These are phyloP conservation scores for Cavenderia fasciculata DNA, from an alignment of 78 protist genomes.

Conservation along the genomic window DNA sequence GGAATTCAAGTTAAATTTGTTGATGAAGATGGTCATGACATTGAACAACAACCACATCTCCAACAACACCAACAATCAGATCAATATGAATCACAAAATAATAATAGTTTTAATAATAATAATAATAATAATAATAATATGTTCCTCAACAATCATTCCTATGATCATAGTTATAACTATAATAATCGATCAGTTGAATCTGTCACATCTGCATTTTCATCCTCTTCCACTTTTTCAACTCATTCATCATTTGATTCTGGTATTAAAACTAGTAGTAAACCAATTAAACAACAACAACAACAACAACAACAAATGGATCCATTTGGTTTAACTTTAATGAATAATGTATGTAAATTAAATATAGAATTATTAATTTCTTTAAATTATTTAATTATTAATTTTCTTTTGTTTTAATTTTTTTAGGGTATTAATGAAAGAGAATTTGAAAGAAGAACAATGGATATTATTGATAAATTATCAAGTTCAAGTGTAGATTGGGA, in stretches of 20 bases:
- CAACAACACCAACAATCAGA: not conserved
- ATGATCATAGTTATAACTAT: too few relatives aligned
- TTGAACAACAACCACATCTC: too few relatives aligned
- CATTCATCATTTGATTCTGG: not conserved
- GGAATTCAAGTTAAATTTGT: not conserved
- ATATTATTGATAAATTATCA: not conserved
- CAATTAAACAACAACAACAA: not conserved
- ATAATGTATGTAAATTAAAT: not conserved
- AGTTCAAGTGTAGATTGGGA: conserved; percentile 24
- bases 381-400: not conserved
- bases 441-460: conserved; percentile 9
- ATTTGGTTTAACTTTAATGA: not conserved
- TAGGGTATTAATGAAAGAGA: conserved; percentile 5
- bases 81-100: too few relatives aligned
- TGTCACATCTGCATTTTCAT: too few relatives aligned
- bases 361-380: not conserved
- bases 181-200: too few relatives aligned
- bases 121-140: not conserved
- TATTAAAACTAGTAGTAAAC: not conserved
- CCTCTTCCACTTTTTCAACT: not conserved
- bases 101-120: not conserved
- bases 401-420: not conserved
- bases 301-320: conserved; percentile 15
- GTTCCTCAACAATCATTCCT: not conserved
- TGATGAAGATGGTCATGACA: not conserved